Evolutionary conservation across 2,329 filamentous ascomycete species (phyloP).

Genomic region (Xylariaceae sp.): DNA sequence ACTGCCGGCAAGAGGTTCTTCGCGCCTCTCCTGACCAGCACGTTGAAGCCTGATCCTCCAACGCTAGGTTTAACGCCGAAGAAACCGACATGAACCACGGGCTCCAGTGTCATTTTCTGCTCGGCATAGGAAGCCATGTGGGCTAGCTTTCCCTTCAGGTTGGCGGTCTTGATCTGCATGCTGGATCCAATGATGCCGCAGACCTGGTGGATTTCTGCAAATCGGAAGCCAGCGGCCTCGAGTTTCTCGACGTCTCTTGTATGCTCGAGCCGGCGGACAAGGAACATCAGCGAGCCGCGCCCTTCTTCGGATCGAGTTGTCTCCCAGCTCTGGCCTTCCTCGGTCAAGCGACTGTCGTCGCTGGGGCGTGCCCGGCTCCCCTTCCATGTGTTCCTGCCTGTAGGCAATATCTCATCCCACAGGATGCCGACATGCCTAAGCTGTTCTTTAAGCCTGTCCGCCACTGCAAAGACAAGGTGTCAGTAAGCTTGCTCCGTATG

Average conservation of each 20-base stretch:
- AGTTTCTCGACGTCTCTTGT: slow-evolving; percentile 55
- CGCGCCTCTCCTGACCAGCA: slow-evolving; percentile 49
- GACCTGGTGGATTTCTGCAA: slow-evolving; percentile 63
- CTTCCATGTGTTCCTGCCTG: slow-evolving; percentile 34
- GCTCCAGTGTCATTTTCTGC: slow-evolving; percentile 36
- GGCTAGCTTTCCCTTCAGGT: slow-evolving; percentile 54
- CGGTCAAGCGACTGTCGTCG: no score
- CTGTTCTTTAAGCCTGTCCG: slow-evolving; percentile 55
- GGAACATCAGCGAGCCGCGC: slow-evolving; percentile 72
- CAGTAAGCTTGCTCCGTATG: no score
- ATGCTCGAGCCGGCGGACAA: slow-evolving; percentile 57
- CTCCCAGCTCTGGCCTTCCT: slow-evolving; percentile 29
- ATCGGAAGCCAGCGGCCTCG: slow-evolving; percentile 68
- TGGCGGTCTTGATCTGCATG: slow-evolving; percentile 62
- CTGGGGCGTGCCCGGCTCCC: slow-evolving; percentile 4
- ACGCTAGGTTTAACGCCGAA: slow-evolving; percentile 49
- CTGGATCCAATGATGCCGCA: slow-evolving; percentile 59
- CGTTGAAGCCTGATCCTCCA: slow-evolving; percentile 50
- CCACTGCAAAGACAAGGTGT: no score
- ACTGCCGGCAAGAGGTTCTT: slow-evolving; percentile 55
- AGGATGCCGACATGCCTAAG: slow-evolving; percentile 59
- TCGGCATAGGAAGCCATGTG: slow-evolving; percentile 56
- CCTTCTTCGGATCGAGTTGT: slow-evolving; percentile 38
- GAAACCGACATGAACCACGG: slow-evolving; percentile 50
- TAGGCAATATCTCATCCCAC: slow-evolving; percentile 69